These are phyloP conservation scores for Parietichytrium sp. DNA, from an alignment of 108 stramenopile genomes.

Conservation along the genomic window DNA sequence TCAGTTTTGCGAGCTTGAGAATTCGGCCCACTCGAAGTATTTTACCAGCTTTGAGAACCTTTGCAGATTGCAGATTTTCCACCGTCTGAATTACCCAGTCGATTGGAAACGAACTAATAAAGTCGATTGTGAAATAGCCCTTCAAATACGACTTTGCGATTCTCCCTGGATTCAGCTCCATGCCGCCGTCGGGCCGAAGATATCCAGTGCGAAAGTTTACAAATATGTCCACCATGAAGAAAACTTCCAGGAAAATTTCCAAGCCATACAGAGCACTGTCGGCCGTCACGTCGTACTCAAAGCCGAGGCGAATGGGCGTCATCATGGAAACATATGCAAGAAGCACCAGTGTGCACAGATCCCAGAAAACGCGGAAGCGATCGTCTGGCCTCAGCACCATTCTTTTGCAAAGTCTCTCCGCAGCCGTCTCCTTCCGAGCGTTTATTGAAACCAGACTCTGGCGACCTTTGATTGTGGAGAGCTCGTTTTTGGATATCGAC, in stretches of 20 bases:
- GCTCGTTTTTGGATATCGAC: no score
- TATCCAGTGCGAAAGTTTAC: constrained; percentile 59
- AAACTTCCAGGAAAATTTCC: constrained; percentile 42
- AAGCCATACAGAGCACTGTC: neutral
- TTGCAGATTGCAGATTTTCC: constrained; percentile 2
- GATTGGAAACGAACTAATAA: constrained; percentile 54
- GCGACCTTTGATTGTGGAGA: no score
- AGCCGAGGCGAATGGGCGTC: constrained; percentile 39
- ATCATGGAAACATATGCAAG: constrained; percentile 45
- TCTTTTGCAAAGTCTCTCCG: neutral
- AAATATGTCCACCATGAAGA: constrained; percentile 55
- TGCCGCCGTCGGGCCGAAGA: neutral
- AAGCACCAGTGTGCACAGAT: neutral
- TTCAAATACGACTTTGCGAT: neutral
- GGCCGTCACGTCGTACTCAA: constrained; percentile 39
- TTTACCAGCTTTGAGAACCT: constrained; percentile 29
- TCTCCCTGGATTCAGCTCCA: neutral
- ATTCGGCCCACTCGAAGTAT: constrained; percentile 2
- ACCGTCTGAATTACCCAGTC: constrained; percentile 35
- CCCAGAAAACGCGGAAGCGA: neutral
- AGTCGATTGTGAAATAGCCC: constrained; percentile 56
- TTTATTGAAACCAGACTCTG: no score
- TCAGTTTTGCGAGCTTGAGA: constrained; percentile 24
- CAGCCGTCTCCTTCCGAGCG: neutral
- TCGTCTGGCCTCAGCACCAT: neutral